phyloP scores from a whole-genome alignment of 2,329 filamentous ascomycete genomes.

The Paracamarosporium sp. region DNA sequence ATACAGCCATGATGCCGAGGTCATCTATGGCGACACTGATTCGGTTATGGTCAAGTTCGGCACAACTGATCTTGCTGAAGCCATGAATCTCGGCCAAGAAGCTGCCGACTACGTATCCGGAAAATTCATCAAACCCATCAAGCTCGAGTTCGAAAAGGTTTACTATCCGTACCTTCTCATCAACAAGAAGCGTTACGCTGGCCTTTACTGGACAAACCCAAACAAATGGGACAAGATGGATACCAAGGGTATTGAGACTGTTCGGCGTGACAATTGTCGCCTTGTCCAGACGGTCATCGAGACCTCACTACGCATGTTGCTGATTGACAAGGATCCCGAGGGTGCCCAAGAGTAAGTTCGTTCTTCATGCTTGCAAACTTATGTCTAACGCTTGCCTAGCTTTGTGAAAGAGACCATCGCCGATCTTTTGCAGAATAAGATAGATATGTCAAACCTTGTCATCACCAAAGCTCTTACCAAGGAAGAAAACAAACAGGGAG shows the following conservation, averaged over 20 bases:
- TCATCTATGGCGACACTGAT: conserved; percentile 99
- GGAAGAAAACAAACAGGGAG: conserved; percentile 42
- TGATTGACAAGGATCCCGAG: conserved; percentile 89
- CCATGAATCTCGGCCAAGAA: conserved; percentile 96
- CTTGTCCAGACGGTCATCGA: conserved; percentile 97
- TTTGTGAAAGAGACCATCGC: conserved; percentile 97
- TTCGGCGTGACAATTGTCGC: conserved; percentile 93
- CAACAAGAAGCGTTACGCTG: conserved; percentile 99
- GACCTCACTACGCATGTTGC: conserved; percentile 91
- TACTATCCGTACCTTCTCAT: conserved; percentile 98
- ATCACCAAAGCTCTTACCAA: conserved; percentile 98
- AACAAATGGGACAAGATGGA: conserved; percentile 99
- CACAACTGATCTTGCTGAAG: conserved; percentile 81
- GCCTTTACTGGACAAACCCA: conserved; percentile 95
- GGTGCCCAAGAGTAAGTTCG: conserved; percentile 87
- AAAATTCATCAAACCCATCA: conserved; percentile 96
- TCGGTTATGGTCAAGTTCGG: conserved; percentile 99
- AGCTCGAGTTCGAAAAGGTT: conserved; percentile 98
- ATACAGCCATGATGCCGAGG: conserved; percentile 91
- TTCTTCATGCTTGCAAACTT: conserved; percentile 2
- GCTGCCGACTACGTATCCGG: conserved; percentile 86
- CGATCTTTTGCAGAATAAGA: conserved; percentile 92
- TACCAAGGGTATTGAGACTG: conserved; percentile 98
- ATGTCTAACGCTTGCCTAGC: conserved; percentile 59
- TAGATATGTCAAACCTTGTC: conserved; percentile 99